These are phyloP conservation scores for Saksenaea vasiformis DNA, from an alignment of 371 early-diverging fungal species.

Conservation along the genomic window DNA sequence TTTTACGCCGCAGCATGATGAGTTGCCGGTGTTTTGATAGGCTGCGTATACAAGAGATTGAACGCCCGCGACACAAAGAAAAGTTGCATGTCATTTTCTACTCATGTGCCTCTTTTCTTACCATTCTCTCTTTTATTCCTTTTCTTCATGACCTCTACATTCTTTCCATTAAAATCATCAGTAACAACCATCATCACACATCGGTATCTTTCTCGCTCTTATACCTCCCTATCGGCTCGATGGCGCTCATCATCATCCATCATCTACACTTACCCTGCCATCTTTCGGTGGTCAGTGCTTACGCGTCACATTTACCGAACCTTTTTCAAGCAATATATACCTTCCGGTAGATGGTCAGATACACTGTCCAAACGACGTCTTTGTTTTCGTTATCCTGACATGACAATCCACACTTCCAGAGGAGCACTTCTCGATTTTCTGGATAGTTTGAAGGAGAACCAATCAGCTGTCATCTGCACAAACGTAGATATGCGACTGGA, in stretches of 20 bases:
- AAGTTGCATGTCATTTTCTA: neutral
- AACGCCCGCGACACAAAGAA: neutral
- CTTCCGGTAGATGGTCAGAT: neutral
- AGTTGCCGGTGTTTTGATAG: neutral
- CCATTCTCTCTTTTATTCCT: neutral
- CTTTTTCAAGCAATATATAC: neutral
- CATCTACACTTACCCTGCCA: neutral
- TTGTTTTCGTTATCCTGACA: constrained; percentile 25
- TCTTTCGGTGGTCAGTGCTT: neutral
- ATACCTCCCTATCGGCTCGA: neutral
- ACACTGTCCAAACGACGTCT: neutral
- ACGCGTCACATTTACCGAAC: neutral
- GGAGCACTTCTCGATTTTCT: constrained; percentile 13
- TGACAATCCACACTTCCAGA: constrained; percentile 31
- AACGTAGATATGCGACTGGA: constrained; percentile 18
- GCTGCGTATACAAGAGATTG: neutral
- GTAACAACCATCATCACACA: neutral
- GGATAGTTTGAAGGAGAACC: constrained; percentile 1
- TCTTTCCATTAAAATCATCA: neutral
- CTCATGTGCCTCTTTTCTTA: neutral
- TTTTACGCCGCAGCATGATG: neutral
- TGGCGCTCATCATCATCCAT: neutral
- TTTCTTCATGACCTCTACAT: neutral
- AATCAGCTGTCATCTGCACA: constrained; percentile 17
- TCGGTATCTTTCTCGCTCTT: neutral